Evolutionary conservation across 768 basidiomycete genomes (phyloP).

Genomic region (Pleurotus ostreatus): DNA sequence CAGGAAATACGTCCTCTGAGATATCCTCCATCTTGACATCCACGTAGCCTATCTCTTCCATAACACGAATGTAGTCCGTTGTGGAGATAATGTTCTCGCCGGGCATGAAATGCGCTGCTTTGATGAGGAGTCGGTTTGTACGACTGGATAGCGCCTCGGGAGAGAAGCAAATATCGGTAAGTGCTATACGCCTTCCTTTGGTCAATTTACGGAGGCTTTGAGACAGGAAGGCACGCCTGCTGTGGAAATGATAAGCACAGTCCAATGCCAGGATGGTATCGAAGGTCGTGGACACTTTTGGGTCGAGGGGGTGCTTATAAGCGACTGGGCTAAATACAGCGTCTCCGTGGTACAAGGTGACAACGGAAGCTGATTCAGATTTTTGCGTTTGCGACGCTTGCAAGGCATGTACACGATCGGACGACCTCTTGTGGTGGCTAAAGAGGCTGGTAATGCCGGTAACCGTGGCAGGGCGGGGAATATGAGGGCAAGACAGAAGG

Average conservation of each 20-base stretch:
- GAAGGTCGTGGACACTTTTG: constrained; percentile 24
- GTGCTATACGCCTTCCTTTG: constrained; percentile 48
- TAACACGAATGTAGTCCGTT: constrained; percentile 36
- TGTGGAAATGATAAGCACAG: constrained; percentile 66
- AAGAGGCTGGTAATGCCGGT: constrained; percentile 56
- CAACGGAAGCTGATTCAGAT: constrained; percentile 18
- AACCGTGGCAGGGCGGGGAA: constrained; percentile 43
- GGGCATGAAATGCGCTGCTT: constrained; percentile 41
- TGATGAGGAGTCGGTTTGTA: constrained; percentile 23
- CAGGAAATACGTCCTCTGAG: constrained; percentile 52
- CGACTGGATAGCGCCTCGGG: constrained; percentile 17
- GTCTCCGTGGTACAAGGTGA: constrained; percentile 44
- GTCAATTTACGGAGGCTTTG: constrained; percentile 44
- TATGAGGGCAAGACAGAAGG: constrained; percentile 39
- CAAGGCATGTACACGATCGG: constrained; percentile 31
- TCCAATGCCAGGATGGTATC: constrained; percentile 58
- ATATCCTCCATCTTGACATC: constrained; percentile 57
- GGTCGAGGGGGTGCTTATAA: constrained; percentile 39
- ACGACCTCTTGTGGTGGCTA: constrained; percentile 44
- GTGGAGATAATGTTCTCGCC: constrained; percentile 43
- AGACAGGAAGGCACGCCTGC: constrained; percentile 45
- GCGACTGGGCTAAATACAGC: constrained; percentile 37
- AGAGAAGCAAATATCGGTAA: constrained; percentile 60
- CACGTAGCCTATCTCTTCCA: constrained; percentile 48
- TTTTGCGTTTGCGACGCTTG: constrained; percentile 13